Conservation (phyloP, 1,284 basidiomycete species). For the Schizophyllum commune region DNA sequence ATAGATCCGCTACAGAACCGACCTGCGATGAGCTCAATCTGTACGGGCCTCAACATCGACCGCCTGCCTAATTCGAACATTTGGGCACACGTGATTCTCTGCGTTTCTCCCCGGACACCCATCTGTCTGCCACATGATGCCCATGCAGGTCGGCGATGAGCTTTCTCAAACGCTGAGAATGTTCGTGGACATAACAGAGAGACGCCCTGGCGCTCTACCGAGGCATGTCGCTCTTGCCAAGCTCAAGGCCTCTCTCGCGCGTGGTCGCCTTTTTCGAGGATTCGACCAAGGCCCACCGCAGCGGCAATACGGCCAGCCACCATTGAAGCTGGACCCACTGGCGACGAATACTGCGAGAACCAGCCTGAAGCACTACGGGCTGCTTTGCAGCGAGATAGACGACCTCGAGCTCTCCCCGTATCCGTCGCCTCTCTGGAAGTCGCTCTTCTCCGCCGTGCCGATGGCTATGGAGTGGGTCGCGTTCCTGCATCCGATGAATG, state of each 20-base stretch:
- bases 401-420: neutral
- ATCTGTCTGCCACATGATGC: too few species aligned
- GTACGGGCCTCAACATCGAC: too few species aligned
- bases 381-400: neutral
- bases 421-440: neutral
- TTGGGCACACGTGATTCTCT: too few species aligned
- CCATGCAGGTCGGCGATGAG: too few species aligned
- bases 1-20: too few species aligned
- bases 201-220: neutral
- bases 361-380: neutral
- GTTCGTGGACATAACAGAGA: neutral
- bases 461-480: neutral
- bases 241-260: neutral
- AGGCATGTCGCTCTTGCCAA: neutral
- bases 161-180: neutral
- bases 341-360: neutral
- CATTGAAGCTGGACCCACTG: neutral
- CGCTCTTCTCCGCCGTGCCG: neutral
- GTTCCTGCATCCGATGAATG: neutral
- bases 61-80: too few species aligned
- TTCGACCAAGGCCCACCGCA: neutral
- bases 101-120: too few species aligned
- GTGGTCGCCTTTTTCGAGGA: neutral
- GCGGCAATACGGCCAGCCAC: neutral
- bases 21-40: neutral